These are phyloP conservation scores for Solanum medicagineum DNA, from an alignment of 257 asterid species.

Conservation along the genomic window DNA sequence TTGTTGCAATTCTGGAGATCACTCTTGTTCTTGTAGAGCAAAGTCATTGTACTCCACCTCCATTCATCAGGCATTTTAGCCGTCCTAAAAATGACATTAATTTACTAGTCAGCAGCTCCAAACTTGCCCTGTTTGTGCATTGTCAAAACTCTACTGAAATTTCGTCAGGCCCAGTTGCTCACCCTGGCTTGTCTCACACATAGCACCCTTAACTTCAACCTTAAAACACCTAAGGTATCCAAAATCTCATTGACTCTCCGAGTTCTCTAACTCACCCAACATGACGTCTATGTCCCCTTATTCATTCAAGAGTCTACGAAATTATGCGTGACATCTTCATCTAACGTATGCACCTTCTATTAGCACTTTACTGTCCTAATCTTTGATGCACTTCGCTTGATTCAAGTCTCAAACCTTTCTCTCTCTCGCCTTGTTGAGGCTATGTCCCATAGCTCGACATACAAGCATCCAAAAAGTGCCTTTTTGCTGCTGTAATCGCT, in stretches of 20 bases:
- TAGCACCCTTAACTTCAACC: too few species aligned
- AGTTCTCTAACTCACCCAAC: not conserved
- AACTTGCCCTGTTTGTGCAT: too few species aligned
- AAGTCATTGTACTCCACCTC: too few species aligned
- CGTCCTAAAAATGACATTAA: too few species aligned
- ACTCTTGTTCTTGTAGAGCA: too few species aligned
- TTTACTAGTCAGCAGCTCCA: too few species aligned
- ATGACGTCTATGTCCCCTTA: not conserved
- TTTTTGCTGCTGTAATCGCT: not conserved
- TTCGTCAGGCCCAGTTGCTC: too few species aligned
- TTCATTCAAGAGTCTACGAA: not conserved
- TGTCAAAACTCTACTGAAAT: too few species aligned
- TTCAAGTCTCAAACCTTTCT: not conserved
- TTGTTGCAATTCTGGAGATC: too few species aligned
- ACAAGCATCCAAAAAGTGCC: not conserved
- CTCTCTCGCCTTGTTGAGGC: not conserved
- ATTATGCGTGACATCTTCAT: not conserved
- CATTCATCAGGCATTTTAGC: too few species aligned
- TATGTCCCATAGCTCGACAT: not conserved
- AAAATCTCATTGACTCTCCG: not conserved
- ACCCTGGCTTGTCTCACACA: too few species aligned
- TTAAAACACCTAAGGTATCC: not conserved
- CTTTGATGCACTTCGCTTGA: not conserved
- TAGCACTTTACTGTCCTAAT: not conserved
- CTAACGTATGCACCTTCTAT: not conserved